These are phyloP conservation scores for Aspergillus pseudotamarii DNA, from an alignment of 2,329 filamentous ascomycete species.

Conservation along the genomic window DNA sequence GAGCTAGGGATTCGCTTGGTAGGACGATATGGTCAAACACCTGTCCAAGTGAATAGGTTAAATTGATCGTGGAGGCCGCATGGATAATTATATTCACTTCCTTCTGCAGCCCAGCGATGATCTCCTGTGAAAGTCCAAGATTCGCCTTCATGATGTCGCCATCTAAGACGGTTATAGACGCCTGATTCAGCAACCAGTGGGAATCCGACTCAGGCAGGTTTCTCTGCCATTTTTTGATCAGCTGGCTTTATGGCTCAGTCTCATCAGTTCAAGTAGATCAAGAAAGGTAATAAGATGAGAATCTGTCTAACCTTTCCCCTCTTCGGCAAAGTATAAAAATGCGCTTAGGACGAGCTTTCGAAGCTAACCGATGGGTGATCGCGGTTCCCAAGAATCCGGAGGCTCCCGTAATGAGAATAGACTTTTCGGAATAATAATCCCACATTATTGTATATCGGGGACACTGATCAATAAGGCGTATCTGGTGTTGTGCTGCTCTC, in stretches of 20 bases:
- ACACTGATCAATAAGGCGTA: background rate
- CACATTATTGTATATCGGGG: constrained; percentile 15
- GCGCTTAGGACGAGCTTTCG: constrained; percentile 10
- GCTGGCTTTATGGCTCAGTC: background rate
- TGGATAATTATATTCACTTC: constrained; percentile 19
- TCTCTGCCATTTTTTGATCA: background rate
- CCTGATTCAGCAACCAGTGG: background rate
- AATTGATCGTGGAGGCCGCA: constrained; percentile 18
- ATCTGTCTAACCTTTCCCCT: constrained; percentile 11
- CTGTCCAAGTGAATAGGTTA: background rate
- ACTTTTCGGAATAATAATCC: constrained; percentile 27
- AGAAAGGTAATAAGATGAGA: background rate
- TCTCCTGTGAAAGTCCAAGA: constrained; percentile 9
- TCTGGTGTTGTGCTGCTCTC: too few relatives aligned
- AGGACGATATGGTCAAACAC: constrained; percentile 5
- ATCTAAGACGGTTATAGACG: constrained; percentile 12
- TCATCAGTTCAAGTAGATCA: background rate
- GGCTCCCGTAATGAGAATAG: constrained; percentile 25
- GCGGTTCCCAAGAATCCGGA: constrained; percentile 28
- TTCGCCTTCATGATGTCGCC: constrained; percentile 16
- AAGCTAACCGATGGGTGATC: constrained; percentile 24
- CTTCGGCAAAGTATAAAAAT: constrained; percentile 19
- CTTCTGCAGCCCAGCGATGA: background rate
- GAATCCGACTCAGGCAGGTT: background rate
- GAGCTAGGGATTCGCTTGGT: constrained; percentile 12